phyloP scores from a whole-genome alignment of 768 basidiomycete genomes.

The Phylloporus sp. region DNA sequence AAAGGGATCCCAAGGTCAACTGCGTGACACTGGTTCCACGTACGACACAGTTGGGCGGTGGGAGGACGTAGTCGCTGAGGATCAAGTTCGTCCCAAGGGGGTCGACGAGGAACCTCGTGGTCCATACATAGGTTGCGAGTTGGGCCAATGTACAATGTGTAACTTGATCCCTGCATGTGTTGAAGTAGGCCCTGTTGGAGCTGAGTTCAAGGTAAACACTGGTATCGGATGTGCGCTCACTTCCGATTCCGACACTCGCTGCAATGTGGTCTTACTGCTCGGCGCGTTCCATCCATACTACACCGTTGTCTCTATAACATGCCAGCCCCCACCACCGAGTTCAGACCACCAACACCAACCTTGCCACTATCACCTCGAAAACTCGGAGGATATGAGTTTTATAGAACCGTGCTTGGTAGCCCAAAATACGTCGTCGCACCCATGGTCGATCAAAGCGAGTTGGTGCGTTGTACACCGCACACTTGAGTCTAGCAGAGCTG shows the following conservation, averaged over 20 bases:
- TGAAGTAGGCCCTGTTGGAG: no score
- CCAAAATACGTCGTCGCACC: constrained; percentile 92
- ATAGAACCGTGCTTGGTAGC: constrained; percentile 69
- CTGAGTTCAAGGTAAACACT: no score
- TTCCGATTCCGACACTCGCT: not conserved
- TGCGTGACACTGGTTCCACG: not conserved
- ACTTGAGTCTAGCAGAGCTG: not conserved
- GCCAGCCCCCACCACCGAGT: constrained; percentile 1
- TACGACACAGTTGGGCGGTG: not conserved
- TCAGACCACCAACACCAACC: not conserved
- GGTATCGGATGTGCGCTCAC: constrained; percentile 1
- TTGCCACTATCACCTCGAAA: constrained; percentile 31
- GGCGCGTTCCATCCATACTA: not conserved
- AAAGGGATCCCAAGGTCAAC: not conserved
- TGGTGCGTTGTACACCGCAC: constrained; percentile 51
- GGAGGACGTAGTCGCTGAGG: no score
- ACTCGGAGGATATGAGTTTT: constrained; percentile 80
- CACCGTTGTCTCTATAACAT: constrained; percentile 7
- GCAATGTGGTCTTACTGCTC: constrained; percentile 9
- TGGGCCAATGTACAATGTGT: no score
- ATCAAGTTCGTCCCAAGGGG: no score
- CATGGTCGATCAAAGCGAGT: constrained; percentile 98
- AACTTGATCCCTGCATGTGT: no score
- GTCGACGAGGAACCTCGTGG: no score
- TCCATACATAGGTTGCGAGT: no score